These are phyloP conservation scores for Lecanicillium sp. DNA, from an alignment of 2,329 filamentous ascomycete genomes.

Conservation along the genomic window DNA sequence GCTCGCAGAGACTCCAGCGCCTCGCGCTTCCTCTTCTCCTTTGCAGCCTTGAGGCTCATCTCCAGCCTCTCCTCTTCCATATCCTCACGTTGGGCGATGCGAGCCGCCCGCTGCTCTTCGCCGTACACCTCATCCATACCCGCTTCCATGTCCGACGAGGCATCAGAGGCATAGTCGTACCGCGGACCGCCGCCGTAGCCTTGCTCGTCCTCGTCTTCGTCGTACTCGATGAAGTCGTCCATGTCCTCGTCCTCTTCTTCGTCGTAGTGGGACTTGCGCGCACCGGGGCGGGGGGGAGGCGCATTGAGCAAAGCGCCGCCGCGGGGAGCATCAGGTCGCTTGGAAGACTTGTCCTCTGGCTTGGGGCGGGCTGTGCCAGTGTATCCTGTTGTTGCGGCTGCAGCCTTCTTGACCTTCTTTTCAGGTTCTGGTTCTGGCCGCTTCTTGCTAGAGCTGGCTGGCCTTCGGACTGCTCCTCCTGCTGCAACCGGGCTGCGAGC, in stretches of 20 bases:
- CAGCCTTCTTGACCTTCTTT: conserved; percentile 55
- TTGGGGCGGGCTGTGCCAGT: conserved; percentile 56
- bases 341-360: conserved; percentile 24
- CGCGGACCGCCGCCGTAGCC: conserved; percentile 20
- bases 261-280: conserved; percentile 30
- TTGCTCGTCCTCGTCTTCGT: conserved; percentile 39
- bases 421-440: conserved; percentile 27
- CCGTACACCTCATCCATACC: conserved; percentile 64
- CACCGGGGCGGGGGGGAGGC: conserved; percentile 17
- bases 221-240: conserved; percentile 55
- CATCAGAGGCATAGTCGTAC: conserved; percentile 54
- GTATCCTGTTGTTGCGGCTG: conserved; percentile 55
- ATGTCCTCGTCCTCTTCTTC: conserved; percentile 57
- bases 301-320: conserved; percentile 33
- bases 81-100: conserved; percentile 59
- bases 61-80: conserved; percentile 55
- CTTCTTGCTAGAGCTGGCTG: conserved; percentile 12
- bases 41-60: conserved; percentile 51
- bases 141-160: conserved; percentile 71
- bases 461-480: conserved; percentile 4
- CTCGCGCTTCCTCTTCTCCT: conserved; percentile 44
- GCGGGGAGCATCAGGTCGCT: conserved; percentile 25
- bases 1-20: conserved; percentile 24
- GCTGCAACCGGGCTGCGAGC: not conserved
- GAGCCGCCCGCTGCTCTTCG: conserved; percentile 58